These are phyloP conservation scores for Amanita muscaria DNA, from an alignment of 768 basidiomycete genomes.

Conservation along the genomic window DNA sequence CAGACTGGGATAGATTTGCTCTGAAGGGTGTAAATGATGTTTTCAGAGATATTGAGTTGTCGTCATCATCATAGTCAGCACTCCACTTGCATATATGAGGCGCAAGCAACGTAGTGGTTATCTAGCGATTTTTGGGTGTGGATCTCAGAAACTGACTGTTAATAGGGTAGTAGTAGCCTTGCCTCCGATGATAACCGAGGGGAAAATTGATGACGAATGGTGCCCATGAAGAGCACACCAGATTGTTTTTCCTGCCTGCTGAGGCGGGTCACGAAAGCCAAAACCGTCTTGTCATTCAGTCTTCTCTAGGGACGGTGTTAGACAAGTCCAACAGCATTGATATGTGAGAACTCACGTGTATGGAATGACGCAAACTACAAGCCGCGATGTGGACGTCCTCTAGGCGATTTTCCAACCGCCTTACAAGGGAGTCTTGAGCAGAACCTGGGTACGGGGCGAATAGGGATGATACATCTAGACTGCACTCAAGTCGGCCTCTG, in stretches of 20 bases:
- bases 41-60: conserved; percentile 35
- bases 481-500: conserved; percentile 35
- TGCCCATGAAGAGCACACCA: conserved; percentile 48
- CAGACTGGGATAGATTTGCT: conserved; percentile 25
- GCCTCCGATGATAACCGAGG: conserved; percentile 49
- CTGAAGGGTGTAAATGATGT: conserved; percentile 26
- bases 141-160: conserved; percentile 11
- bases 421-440: conserved; percentile 16
- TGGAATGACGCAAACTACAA: conserved; percentile 33
- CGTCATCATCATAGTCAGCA: conserved; percentile 39
- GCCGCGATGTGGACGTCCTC: conserved; percentile 25
- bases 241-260: conserved; percentile 18
- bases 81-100: conserved; percentile 34
- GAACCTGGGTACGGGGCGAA: conserved; percentile 29
- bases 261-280: conserved; percentile 32
- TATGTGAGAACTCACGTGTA: conserved; percentile 29
- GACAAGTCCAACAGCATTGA: not conserved
- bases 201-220: conserved; percentile 69
- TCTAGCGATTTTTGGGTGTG: conserved; percentile 20
- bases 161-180: conserved; percentile 17
- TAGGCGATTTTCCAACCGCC: conserved; percentile 25
- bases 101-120: conserved; percentile 30
- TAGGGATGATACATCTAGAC: conserved; percentile 41
- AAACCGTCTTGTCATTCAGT: conserved; percentile 35
- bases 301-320: conserved; percentile 30